Evolutionary conservation across 306 rosid genomes (phyloP), one percentile per base, ranked within the genome.

Genomic region (Aeschynomene evenia): DNA sequence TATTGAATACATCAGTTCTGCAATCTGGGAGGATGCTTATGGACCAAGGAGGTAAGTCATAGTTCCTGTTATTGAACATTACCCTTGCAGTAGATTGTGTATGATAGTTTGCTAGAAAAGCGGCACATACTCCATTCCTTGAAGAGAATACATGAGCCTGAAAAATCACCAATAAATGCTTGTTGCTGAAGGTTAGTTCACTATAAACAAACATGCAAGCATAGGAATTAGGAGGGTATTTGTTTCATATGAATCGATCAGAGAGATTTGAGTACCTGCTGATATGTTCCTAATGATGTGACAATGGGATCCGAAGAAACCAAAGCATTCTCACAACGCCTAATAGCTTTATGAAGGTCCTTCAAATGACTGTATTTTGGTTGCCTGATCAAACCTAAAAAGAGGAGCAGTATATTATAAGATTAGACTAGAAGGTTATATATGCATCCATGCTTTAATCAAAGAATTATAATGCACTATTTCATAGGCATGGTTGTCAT

Each of bases 11-110:
- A 49, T 10, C 84, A 13, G 77, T 79, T 74, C 73, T 87, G 85
- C 99, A 94, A 70, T 94, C 89, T 33, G 99, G 99, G 50, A 94
- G 97, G 74, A 94, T 94, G 85, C 99, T 94, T 71, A 88, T 81
- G 54, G 99, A 94, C 99, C 99, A 94, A 73, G 97, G 88, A 74
- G 99, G 97, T 77, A 94, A 79, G 79, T 82, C 82, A 53, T 85
- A 87, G 66, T 72, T 92, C 84, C 7, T 66, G 63, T 84, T 91
- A 76, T 91, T 87, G 81, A 91, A 94, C 18, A 55, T 34, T 79
- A 91, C 96, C 9, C 55, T 78, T 34, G 88, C 95, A 63, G 89
- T 73, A 43, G 95, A 84, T 1, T 49, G 31, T 20, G 79, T 22
- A 53, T 89, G 74, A 73, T 73, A 87, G 75, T 94, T 94, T 61